These are phyloP conservation scores for Geotrichum histeridarum DNA, from an alignment of 1,139 yeast genomes.

Conservation along the genomic window DNA sequence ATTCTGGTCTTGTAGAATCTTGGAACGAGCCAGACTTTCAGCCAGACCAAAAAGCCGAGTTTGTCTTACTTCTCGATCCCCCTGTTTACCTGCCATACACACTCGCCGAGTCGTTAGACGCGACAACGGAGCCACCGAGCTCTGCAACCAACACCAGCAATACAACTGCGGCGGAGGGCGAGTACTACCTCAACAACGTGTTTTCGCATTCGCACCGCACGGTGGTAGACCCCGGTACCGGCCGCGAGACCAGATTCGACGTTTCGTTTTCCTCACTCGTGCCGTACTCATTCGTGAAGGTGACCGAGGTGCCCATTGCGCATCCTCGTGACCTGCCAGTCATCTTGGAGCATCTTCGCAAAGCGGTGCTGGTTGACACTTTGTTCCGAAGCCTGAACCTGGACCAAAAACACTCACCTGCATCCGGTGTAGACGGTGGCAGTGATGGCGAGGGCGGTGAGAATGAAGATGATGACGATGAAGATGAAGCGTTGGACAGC, in stretches of 20 bases:
- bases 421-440: not conserved
- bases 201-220: constrained; percentile 17
- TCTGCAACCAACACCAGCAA: not conserved
- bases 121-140: constrained; percentile 14
- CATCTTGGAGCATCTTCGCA: constrained; percentile 24
- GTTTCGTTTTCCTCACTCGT: constrained; percentile 31
- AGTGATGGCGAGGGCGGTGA: not conserved
- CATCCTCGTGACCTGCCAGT: constrained; percentile 31
- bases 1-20: constrained; percentile 21
- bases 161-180: constrained; percentile 1
- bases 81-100: constrained; percentile 31
- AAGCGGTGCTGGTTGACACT: constrained; percentile 16
- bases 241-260: constrained; percentile 24
- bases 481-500: constrained; percentile 18
- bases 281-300: constrained; percentile 30
- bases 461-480: constrained; percentile 13
- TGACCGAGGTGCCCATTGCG: constrained; percentile 33
- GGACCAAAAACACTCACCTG: not conserved
- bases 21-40: constrained; percentile 29
- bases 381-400: constrained; percentile 15
- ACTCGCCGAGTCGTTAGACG: constrained; percentile 27
- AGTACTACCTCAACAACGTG: constrained; percentile 13
- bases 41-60: constrained; percentile 32
- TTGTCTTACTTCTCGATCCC: constrained; percentile 33
- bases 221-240: constrained; percentile 17